Evolutionary conservation across 306 rosid species (phyloP), one percentile per base, ranked within the genome.

Genomic region (Erythrophleum fordii): DNA sequence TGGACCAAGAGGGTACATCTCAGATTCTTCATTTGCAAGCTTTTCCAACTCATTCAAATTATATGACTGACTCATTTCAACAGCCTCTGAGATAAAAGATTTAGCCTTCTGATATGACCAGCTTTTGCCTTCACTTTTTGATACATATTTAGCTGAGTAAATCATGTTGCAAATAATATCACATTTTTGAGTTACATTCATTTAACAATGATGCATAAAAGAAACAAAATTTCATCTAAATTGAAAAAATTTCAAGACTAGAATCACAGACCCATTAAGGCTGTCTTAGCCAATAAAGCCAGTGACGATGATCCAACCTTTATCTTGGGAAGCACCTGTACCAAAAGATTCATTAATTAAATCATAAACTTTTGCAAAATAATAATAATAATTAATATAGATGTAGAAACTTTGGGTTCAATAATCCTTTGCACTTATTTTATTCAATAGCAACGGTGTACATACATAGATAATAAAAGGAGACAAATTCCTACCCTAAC

Each of bases 1-100:
- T 81, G 96, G 94, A 88, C 99, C 97, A 79, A 95, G 98, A 85
- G 99, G 97, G 72, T 95, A 95, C 20, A 80, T 73, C 87, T 95
- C 97, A 7, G 86, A 86, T 76, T 95, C 97, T 83, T 95, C 93
- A 72, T 83, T 87, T 71, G 84, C 92, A 77, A 93, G 95, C 87
- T 72, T 89, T 86, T 95, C 96, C 73, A 95, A 82, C 83, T 91
- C 95, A 82, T 86, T 61, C 76, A 83, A 78, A 85, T 87, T 78
- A 76, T 75, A 82, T 74, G 97, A 91, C 79, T 89, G 93, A 84
- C 97, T 93, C 95, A 91, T 79, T 87, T 95, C 98, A 80, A 95
- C 81, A 55, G 97, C 92, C 69, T 93, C 93, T 67, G 83, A 87
- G 79, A 95, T 93, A 77, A 95, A 86, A 77, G 98, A 84, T 87